A percentile compares a stretch with the other conserved stretches of the same genome.
These are phyloP conservation scores for Ogataea thermomethanolica DNA, from an alignment of 805 yeast species.

Conservation along the genomic window DNA sequence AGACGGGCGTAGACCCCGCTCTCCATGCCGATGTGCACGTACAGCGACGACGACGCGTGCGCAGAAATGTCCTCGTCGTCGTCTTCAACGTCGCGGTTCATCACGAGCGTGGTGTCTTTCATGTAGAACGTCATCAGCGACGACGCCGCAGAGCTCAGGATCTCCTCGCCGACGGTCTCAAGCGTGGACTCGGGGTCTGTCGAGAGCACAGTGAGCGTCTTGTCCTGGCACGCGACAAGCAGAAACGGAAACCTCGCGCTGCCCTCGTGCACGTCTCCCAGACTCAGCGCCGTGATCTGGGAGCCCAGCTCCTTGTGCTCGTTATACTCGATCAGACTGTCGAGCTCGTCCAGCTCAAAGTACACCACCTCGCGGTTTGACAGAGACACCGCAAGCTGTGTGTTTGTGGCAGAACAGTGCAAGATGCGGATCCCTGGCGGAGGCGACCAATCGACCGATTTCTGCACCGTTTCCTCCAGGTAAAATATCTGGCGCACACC, in stretches of 20 bases:
- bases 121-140: constrained; percentile 30
- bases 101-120: constrained; percentile 11
- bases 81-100: constrained; percentile 12
- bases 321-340: constrained; percentile 67
- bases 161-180: constrained; percentile 61
- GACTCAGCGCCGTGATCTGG: constrained; percentile 44
- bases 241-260: constrained; percentile 51
- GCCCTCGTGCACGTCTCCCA: constrained; percentile 49
- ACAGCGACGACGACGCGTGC: constrained; percentile 21
- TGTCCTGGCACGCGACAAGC: constrained; percentile 71
- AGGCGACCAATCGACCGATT: constrained; percentile 67
- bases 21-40: constrained; percentile 74
- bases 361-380: constrained; percentile 75
- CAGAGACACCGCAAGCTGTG: constrained; percentile 68
- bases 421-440: constrained; percentile 70
- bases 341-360: constrained; percentile 71
- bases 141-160: constrained; percentile 45
- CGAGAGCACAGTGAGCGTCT: constrained; percentile 65
- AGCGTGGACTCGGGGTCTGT: constrained; percentile 57
- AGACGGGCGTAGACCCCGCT: constrained; percentile 78
- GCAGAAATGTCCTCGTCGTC: constrained; percentile 15
- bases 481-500: constrained; percentile 61
- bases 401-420: constrained; percentile 56
- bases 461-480: constrained; percentile 27
- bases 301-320: constrained; percentile 53